Evolutionary conservation across 345 rosid species (phyloP).

Genomic region (Zanthoxylum bungeanum): DNA sequence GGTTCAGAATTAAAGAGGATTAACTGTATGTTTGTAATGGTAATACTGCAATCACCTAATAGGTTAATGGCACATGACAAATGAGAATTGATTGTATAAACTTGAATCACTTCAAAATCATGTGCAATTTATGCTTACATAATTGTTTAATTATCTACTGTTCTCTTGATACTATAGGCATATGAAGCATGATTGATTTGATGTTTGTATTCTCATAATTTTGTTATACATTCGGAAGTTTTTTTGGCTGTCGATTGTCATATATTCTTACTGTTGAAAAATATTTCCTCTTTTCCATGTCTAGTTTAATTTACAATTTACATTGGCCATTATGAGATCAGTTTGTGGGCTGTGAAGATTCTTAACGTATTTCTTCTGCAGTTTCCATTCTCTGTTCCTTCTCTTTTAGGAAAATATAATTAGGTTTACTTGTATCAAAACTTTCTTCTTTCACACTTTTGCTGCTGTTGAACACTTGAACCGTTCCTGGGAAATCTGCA

Average conservation of each 20-base stretch:
- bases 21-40: not conserved
- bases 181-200: not conserved
- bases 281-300: not conserved
- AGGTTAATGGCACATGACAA: too few species aligned
- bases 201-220: not conserved
- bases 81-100: not conserved
- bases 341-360: not conserved
- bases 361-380: not conserved
- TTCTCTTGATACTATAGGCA: not conserved
- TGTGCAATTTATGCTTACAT: not conserved
- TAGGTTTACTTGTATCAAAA: not conserved
- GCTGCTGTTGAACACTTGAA: not conserved
- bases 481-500: not conserved
- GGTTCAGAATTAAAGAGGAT: not conserved
- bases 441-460: not conserved
- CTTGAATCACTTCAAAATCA: not conserved
- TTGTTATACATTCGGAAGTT: not conserved
- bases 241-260: not conserved
- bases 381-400: not conserved
- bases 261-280: not conserved
- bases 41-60: not conserved
- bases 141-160: not conserved
- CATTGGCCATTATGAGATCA: not conserved
- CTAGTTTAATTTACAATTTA: not conserved
- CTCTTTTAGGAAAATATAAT: not conserved